Evolutionary conservation across 768 basidiomycete species (phyloP).

Genomic region (Brasilioporus rufonigricans): DNA sequence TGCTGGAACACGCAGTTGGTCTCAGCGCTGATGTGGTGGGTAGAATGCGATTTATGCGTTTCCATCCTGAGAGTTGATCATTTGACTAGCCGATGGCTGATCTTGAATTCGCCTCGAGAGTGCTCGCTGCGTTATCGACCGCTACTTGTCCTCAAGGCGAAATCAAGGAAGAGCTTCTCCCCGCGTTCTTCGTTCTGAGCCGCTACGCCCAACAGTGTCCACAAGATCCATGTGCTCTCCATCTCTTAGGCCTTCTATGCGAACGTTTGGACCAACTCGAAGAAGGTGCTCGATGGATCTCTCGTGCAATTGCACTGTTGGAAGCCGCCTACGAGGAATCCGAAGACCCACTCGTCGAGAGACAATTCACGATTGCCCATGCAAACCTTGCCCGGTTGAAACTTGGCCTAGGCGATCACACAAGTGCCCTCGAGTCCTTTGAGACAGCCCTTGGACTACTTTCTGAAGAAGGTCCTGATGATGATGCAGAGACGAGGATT

Average conservation of each 20-base stretch:
- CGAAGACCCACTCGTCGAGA: conserved; percentile 77
- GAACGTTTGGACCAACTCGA: conserved; percentile 77
- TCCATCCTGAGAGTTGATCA: conserved; percentile 5
- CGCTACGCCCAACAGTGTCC: conserved; percentile 71
- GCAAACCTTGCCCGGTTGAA: conserved; percentile 76
- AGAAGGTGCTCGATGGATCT: conserved; percentile 55
- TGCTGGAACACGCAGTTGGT: conserved; percentile 73
- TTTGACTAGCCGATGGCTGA: conserved; percentile 71
- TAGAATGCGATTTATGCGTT: neutral
- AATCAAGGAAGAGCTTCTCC: conserved; percentile 51
- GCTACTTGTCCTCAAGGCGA: conserved; percentile 17
- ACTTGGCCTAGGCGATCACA: conserved; percentile 57
- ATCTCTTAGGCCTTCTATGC: conserved; percentile 82
- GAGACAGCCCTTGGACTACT: conserved; percentile 72
- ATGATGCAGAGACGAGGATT: conserved; percentile 34
- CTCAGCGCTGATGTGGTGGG: conserved; percentile 58
- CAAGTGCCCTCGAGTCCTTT: conserved; percentile 64
- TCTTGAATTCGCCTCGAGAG: conserved; percentile 64
- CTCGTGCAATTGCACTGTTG: conserved; percentile 65
- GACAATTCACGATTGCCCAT: conserved; percentile 78
- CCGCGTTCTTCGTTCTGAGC: conserved; percentile 77
- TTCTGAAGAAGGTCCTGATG: conserved; percentile 41
- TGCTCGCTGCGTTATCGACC: conserved; percentile 44
- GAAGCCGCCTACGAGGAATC: conserved; percentile 86
- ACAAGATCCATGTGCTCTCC: conserved; percentile 69